Base-by-base conservation (phyloP, 306 rosid genomes). In the Sicyos edulis region DNA sequence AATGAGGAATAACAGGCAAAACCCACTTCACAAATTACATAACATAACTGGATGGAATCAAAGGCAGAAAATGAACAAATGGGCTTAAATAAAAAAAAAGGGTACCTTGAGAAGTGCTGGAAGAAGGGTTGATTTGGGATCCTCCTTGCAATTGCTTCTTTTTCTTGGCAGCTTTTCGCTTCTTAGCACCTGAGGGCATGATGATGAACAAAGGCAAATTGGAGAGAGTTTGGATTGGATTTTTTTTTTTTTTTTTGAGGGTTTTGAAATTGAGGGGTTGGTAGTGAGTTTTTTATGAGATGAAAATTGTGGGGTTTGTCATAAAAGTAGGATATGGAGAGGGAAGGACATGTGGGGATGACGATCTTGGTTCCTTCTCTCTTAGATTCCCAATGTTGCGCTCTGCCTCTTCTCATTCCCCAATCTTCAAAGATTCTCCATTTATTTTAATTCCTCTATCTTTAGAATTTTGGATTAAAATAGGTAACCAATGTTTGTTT, bases 171-270 rank as follows among this genome's bases (percentile, higher is more conserved):
- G 76, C 76, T 73, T 73, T 73, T 21, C 76, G 62, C 45, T 45
- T 73, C 76, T 57, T 73, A 20, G 76, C 67, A 76, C 96, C 96
- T 69, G 91, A 78, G 15, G 98, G 98, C 98, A 85, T 85, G 82
- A 85, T 26, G 29, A 26, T 80, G 59, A 50, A 24, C 54, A 22
- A 59, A 50, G 34, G 66, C 8, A 49, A 49, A 69, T 24, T 58
- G 54, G 11, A 26, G 29, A 19, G 52, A 47, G 15, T 47, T 24
- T 24, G 29, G 29, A 26, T 26, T n/a, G n/a, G n/a, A n/a, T n/a
- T n/a, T n/a, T 26, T 52, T 16, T 19, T 17, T 54, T 19, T 55
- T 19, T 10, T 59, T 5, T 24, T 11, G 12, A 16, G 6, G 12
- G 42, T 37, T 37, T 37, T 37, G 42, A 37, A 4, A 24, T 14